Base-by-base conservation (phyloP, 257 asterid genomes). In the Solanum virginianum region DNA sequence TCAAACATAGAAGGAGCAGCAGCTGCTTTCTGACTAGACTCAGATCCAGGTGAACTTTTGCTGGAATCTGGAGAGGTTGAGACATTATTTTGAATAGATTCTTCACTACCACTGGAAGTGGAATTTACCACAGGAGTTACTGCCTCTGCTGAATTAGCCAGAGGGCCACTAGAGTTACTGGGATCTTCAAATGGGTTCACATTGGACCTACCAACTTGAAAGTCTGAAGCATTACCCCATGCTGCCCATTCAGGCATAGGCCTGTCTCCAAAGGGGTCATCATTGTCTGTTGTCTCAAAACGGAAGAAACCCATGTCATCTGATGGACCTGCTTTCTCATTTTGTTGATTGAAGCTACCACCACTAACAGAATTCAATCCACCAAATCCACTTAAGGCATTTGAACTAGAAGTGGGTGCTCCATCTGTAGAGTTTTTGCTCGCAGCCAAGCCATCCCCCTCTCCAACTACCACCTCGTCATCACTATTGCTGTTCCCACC, bases 181-280 rank as follows among this genome's bases (percentile, higher is more conserved):
- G 80, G 90, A 83, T 94, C 97, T n/a, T 87, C 93, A 81, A 95
- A 95, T 15, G 98, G 98, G 87, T 97, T 95, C 66, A 90, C 84
- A 49, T 90, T 90, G 1, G 99, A 90, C 47, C 95, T 92, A 79
- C 93, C 90, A 41, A 85, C 91, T 83, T 88, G 94, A 84, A 91
- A 86, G 82, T 95, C 93, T 10, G 97, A 84, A 51, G 94, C 86
- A 72, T 92, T 93, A 0, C 94, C 98, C 98, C 98, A 95, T 74
- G 94, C 97, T 47, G 91, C 98, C 99, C 98, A 96, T 88, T 96
- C 97, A 16, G 99, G 99, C 66, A 96, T 92, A 13, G 97, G 94
- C 87, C 98, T 87, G 85, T 95, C 97, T 49, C 91, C 97, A 88
- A 94, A 92, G 79, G 90, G 95, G 66, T 97, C 96, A 1, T 92